Conservation (phyloP, 768 basidiomycete genomes). For the Collybia sp. region DNA sequence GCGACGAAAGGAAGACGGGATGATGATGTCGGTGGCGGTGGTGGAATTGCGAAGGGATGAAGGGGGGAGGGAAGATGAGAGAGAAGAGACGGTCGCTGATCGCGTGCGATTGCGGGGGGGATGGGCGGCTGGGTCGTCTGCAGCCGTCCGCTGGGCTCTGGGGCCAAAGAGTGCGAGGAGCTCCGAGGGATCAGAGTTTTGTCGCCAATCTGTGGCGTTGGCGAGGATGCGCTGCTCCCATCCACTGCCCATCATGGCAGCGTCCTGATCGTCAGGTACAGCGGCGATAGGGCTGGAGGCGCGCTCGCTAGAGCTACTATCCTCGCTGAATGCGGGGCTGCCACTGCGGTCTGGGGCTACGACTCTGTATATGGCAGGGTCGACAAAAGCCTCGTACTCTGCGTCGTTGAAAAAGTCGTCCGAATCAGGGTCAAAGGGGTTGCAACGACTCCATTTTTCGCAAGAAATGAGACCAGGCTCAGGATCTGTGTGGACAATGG, state of each 20-base stretch:
- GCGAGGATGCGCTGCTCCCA: constrained; percentile 15
- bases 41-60: constrained; percentile 17
- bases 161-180: constrained; percentile 4
- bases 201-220: constrained; percentile 4
- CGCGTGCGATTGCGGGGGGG: constrained; percentile 12
- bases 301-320: constrained; percentile 39
- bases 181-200: constrained; percentile 1
- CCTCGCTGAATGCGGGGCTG: constrained; percentile 25
- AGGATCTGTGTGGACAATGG: constrained; percentile 40
- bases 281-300: constrained; percentile 43
- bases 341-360: constrained; percentile 25
- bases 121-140: constrained; percentile 4
- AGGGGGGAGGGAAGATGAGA: constrained; percentile 16
- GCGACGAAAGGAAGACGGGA: constrained; percentile 16
- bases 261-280: constrained; percentile 35
- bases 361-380: constrained; percentile 31
- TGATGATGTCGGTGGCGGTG: constrained; percentile 13
- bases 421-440: constrained; percentile 77
- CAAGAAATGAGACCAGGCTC: constrained; percentile 31
- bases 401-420: constrained; percentile 67
- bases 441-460: constrained; percentile 61
- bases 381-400: constrained; percentile 64
- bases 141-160: constrained; percentile 7
- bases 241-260: constrained; percentile 28
- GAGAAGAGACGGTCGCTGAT: constrained; percentile 16